phyloP scores from a whole-genome alignment of 2,329 filamentous ascomycete species.

The Microthyrium microscopicum region DNA sequence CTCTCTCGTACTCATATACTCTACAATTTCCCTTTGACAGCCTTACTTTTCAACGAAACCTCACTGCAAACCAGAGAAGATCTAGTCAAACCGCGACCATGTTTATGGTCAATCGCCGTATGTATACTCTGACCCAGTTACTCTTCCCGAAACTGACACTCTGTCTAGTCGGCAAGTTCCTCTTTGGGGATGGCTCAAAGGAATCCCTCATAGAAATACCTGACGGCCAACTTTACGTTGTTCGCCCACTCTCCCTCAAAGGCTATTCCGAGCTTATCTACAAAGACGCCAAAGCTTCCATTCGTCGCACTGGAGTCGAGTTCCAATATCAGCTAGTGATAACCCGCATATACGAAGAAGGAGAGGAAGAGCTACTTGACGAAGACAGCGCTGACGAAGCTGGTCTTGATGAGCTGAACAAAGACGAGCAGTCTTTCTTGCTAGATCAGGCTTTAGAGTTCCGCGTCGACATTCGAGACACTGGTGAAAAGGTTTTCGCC shows the following conservation, averaged over 20 bases:
- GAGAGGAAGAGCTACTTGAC: slow-evolving; percentile 77
- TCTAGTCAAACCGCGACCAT: slow-evolving; percentile 1
- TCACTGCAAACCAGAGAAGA: neutral
- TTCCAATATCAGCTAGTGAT: slow-evolving; percentile 96
- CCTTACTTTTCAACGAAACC: too few species aligned
- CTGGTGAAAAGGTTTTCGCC: slow-evolving; percentile 71
- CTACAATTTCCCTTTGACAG: too few species aligned
- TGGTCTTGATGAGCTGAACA: slow-evolving; percentile 48
- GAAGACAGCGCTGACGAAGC: slow-evolving; percentile 86
- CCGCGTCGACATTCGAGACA: slow-evolving; percentile 63
- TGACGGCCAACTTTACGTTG: slow-evolving; percentile 92
- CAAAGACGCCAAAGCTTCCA: slow-evolving; percentile 85
- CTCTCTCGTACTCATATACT: too few species aligned
- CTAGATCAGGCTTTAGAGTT: slow-evolving; percentile 88
- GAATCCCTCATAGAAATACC: slow-evolving; percentile 88
- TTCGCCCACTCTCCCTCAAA: slow-evolving; percentile 86
- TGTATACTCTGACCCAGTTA: neutral
- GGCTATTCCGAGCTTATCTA: slow-evolving; percentile 98
- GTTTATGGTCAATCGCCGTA: slow-evolving; percentile 8
- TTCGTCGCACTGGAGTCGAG: slow-evolving; percentile 83
- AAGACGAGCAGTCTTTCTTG: slow-evolving; percentile 93
- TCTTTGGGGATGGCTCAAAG: slow-evolving; percentile 78
- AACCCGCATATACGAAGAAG: slow-evolving; percentile 92
- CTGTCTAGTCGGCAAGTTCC: slow-evolving; percentile 63
- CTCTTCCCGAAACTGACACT: neutral